Conservation (phyloP, 176 grass and related monocot species). For the Hordeum vulgare region MorexV3_pseudomolecules_assembly NC_058520.1:535503114-535503613, state of each 20-base stretch:
- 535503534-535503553: slow-evolving; percentile 24
- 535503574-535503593: slow-evolving; percentile 4
- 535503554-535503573: background rate
- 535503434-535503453: slow-evolving; percentile 27
- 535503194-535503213: slow-evolving; percentile 46
- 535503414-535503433: slow-evolving; percentile 33
- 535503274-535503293: slow-evolving; percentile 42
- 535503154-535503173: slow-evolving; percentile 65
- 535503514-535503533: background rate
- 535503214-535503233: slow-evolving; percentile 33
- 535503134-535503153: slow-evolving; percentile 75
- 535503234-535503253: slow-evolving; percentile 44
- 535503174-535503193: slow-evolving; percentile 20
- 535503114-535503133: slow-evolving; percentile 87
- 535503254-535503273: slow-evolving; percentile 35
- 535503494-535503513: background rate
- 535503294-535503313: slow-evolving; percentile 36
- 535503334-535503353: slow-evolving; percentile 22
- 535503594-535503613: background rate
- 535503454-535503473: slow-evolving; percentile 18
- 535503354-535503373: slow-evolving; percentile 24
- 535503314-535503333: slow-evolving; percentile 35
- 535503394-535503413: slow-evolving; percentile 42
- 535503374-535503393: slow-evolving; percentile 23
- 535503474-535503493: slow-evolving; percentile 26